These are phyloP conservation scores for Phialophora verrucosa DNA, from an alignment of 2,329 filamentous ascomycete species.

Conservation along the genomic window DNA sequence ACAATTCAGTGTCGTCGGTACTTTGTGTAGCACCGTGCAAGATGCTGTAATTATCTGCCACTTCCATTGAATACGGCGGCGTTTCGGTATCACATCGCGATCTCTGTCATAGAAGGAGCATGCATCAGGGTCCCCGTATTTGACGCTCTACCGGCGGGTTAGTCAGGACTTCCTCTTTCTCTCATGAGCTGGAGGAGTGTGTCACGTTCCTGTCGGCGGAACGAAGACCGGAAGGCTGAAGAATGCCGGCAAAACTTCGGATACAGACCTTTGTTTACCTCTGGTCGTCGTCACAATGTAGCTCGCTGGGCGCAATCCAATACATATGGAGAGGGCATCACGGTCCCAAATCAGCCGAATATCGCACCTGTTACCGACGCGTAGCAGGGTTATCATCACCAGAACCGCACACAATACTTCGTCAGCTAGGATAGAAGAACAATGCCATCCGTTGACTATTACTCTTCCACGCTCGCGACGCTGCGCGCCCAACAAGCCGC, in stretches of 20 bases:
- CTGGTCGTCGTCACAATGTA: background rate
- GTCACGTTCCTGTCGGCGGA: background rate
- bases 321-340: background rate
- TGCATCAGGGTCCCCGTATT: background rate
- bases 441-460: conserved; percentile 45
- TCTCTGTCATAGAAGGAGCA: too few relatives aligned
- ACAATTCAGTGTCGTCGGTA: too few relatives aligned
- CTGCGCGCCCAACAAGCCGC: conserved; percentile 37
- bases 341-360: background rate
- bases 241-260: background rate
- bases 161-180: background rate
- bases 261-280: background rate
- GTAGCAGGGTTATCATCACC: background rate
- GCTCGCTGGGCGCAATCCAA: too few relatives aligned
- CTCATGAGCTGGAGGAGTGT: background rate
- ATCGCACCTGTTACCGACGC: background rate
- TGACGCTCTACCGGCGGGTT: background rate
- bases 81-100: too few relatives aligned
- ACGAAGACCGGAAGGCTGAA: background rate
- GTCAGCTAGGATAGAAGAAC: background rate
- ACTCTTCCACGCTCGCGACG: conserved; percentile 41
- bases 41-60: too few relatives aligned
- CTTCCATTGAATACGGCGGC: too few relatives aligned
- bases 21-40: too few relatives aligned
- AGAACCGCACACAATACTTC: background rate